A percentile compares a stretch with the other conserved stretches of the same genome.
These are phyloP conservation scores for Aspergillus vadensis DNA, from an alignment of 2,329 filamentous ascomycete species.

Conservation along the genomic window DNA sequence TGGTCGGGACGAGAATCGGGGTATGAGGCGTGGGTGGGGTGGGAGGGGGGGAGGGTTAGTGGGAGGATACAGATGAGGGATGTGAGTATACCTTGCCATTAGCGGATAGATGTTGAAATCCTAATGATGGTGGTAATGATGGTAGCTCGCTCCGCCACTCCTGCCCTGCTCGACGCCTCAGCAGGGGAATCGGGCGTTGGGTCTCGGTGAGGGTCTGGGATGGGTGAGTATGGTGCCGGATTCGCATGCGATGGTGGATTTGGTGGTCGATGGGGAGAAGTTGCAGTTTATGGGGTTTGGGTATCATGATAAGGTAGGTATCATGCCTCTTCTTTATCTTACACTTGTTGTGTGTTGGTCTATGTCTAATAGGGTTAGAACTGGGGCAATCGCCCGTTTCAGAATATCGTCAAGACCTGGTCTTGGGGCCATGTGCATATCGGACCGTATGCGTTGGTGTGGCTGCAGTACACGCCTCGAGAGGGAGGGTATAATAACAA, in stretches of 20 bases:
- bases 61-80: slow-evolving; percentile 15
- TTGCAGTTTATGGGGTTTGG: slow-evolving; percentile 42
- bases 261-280: slow-evolving; percentile 32
- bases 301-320: slow-evolving; percentile 52
- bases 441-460: slow-evolving; percentile 49
- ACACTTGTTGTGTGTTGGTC: not conserved
- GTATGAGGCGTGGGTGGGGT: slow-evolving; percentile 15
- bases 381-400: slow-evolving; percentile 45
- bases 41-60: not conserved
- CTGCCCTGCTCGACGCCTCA: slow-evolving; percentile 5
- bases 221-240: slow-evolving; percentile 45
- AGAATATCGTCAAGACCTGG: slow-evolving; percentile 20
- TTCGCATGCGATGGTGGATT: slow-evolving; percentile 33
- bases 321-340: no score
- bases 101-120: not conserved
- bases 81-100: not conserved
- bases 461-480: slow-evolving; percentile 42
- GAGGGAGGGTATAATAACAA: slow-evolving; percentile 20
- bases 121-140: not conserved
- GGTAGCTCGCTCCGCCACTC: slow-evolving; percentile 7
- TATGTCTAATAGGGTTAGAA: slow-evolving; percentile 34
- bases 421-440: slow-evolving; percentile 51
- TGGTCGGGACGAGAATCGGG: not conserved
- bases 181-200: not conserved
- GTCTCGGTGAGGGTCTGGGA: slow-evolving; percentile 25